Evolutionary conservation across 2,329 filamentous ascomycete genomes (phyloP).

Genomic region (Monilinia aucupariae): DNA sequence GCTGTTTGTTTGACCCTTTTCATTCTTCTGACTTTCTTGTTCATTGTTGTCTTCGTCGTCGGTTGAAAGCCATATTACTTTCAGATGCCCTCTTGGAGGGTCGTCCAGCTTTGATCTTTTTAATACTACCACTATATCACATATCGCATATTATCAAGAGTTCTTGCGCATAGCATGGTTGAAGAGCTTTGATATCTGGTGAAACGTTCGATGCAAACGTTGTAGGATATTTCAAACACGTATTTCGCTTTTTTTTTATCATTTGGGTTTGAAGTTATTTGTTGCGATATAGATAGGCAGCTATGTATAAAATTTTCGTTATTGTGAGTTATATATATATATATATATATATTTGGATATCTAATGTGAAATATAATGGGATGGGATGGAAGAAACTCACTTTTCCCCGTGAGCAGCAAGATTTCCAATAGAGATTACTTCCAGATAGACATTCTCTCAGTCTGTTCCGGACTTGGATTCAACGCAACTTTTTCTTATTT

Average conservation of each 20-base stretch:
- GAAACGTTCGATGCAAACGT: background rate
- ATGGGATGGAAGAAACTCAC: background rate
- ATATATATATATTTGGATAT: too few species aligned
- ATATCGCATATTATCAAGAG: background rate
- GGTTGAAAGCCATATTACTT: background rate
- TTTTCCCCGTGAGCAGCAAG: background rate
- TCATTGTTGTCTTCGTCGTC: too few species aligned
- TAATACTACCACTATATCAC: too few species aligned
- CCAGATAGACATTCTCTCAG: background rate
- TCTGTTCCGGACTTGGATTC: background rate
- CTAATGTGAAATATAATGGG: too few species aligned
- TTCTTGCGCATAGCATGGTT: background rate
- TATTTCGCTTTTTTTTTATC: background rate
- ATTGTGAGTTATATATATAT: too few species aligned
- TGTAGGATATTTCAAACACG: background rate
- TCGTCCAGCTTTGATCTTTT: background rate
- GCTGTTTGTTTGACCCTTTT: background rate
- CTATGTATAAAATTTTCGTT: background rate
- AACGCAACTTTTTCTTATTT: fast-evolving
- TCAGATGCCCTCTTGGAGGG: background rate
- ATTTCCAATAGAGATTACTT: background rate
- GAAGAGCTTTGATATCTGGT: background rate
- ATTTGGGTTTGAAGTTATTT: background rate
- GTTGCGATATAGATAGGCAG: background rate
- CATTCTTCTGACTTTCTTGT: background rate